Conservation (phyloP, 2,329 filamentous ascomycete species). For the Magnaporthiopsis rhizophila region DNA sequence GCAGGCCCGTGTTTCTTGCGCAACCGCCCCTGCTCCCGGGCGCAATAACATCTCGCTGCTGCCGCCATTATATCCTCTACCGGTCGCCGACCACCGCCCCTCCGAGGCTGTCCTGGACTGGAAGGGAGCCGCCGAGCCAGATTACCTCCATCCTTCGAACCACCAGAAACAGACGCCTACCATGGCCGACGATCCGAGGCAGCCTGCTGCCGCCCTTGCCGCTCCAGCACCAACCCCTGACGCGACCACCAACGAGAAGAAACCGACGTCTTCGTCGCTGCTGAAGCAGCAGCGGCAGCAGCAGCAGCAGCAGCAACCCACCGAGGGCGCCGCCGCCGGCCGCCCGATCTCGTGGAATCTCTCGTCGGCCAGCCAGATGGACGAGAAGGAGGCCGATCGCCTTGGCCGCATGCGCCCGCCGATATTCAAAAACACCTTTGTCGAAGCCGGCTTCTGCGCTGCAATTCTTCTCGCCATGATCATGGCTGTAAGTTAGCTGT, state of each 20-base stretch:
- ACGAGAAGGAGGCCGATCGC: slow-evolving; percentile 31
- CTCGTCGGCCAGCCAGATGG: neutral
- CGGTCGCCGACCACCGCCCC: too few relatives aligned
- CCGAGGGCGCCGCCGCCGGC: too few relatives aligned
- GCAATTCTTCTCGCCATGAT: slow-evolving; percentile 46
- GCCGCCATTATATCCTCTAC: neutral
- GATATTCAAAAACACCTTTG: slow-evolving; percentile 35
- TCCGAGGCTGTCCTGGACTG: neutral
- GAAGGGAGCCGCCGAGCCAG: too few relatives aligned
- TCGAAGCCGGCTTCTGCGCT: slow-evolving; percentile 46
- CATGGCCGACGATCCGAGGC: neutral
- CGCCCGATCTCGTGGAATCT: neutral
- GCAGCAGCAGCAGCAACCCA: too few relatives aligned
- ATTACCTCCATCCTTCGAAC: neutral
- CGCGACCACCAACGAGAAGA: neutral
- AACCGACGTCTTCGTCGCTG: neutral
- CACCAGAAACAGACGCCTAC: neutral
- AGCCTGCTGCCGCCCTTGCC: neutral
- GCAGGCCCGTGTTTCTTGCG: too few relatives aligned
- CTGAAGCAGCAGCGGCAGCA: too few relatives aligned
- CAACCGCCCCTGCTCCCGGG: neutral
- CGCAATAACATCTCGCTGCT: neutral
- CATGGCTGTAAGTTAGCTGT: slow-evolving; percentile 29
- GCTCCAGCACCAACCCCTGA: too few relatives aligned
- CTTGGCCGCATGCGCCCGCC: slow-evolving; percentile 46